Conservation (phyloP, 1,284 basidiomycete species). For the Papiliotrema fonsecae region DNA sequence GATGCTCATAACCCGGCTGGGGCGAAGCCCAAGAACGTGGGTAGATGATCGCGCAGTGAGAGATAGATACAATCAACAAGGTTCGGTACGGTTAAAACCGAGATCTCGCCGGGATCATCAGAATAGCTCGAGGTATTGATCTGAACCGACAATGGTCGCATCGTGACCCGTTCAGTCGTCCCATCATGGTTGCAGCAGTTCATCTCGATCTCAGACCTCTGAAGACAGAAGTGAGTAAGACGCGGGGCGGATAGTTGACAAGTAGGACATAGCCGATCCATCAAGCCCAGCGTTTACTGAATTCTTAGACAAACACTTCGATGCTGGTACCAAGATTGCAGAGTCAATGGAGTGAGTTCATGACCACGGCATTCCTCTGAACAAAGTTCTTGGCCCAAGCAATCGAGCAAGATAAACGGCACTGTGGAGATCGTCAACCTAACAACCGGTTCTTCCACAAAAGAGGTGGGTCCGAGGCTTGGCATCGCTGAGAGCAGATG, state of each 20-base stretch:
- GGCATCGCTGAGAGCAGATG: slow-evolving; percentile 7
- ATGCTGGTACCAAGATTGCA: slow-evolving; percentile 18
- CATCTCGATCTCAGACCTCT: slow-evolving; percentile 17
- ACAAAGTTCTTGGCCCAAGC: slow-evolving; percentile 28
- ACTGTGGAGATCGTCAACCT: slow-evolving; percentile 27
- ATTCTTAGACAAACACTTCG: slow-evolving; percentile 32
- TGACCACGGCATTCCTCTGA: background rate
- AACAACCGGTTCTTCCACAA: slow-evolving; percentile 9
- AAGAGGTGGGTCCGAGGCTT: slow-evolving; percentile 1
- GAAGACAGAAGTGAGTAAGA: slow-evolving; percentile 6
- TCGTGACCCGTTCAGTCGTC: background rate
- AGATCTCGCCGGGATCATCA: too few species aligned
- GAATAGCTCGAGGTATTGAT: too few species aligned
- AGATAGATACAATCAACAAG: too few species aligned
- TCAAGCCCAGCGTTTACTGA: slow-evolving; percentile 20
- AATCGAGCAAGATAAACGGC: slow-evolving; percentile 20
- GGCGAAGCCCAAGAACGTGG: too few species aligned
- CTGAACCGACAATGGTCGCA: too few species aligned
- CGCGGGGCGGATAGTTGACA: too few species aligned
- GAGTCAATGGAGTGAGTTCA: slow-evolving; percentile 30
- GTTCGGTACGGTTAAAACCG: too few species aligned
- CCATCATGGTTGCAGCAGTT: background rate
- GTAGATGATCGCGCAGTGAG: too few species aligned
- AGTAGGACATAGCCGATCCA: slow-evolving; percentile 30
- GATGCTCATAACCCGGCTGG: background rate